Evolutionary conservation across 2,329 filamentous ascomycete genomes (phyloP), one percentile per base, ranked within the genome.

Genomic region (Paraphoma sp.): DNA sequence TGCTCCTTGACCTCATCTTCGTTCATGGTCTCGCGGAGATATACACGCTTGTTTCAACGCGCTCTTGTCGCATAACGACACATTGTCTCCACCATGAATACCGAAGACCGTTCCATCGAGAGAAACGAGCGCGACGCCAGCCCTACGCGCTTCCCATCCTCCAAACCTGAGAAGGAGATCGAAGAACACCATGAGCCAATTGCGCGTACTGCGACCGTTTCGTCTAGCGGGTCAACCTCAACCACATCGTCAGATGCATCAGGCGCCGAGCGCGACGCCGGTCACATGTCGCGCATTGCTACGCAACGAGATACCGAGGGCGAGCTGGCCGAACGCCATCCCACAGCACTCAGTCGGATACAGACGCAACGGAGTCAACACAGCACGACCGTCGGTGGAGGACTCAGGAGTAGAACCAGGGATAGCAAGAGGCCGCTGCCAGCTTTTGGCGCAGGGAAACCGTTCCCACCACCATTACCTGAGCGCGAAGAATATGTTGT

Each of bases 401-500:
- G 68, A 68, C 52, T 76, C 12, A 80, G 76, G 70, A 82, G 78
- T 45, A 78, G 84, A 47, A 80, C 84, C 10, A 16, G 47, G 8
- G 47, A 49, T 47, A 86, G 71, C 11, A 70, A 62, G 62, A 86
- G 78, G 69, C 87, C 89, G 0, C 71, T 93, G 53, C 90, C 90
- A 1, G 76, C 79, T 6, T 91, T 93, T 73, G 90, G 90, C 36
- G 86, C 82, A 52, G 89, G 88, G n/a, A 93, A 92, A 77, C 82
- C 87, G 0, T 92, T 87, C 67, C 91, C 91, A 3, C 90, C 90
- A 3, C 81, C 80, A 0, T 73, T 93, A 42, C 89, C 90, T 1
- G 86, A 87, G 12, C 82, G 84, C 65, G 90, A 93, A 38, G 59
- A 52, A 30, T 93, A 93, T 71, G 89, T 92, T 0, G 90, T 93